Evolutionary conservation across 202 grass and related monocot species (phyloP).

Genomic region (Zizania palustris): DNA sequence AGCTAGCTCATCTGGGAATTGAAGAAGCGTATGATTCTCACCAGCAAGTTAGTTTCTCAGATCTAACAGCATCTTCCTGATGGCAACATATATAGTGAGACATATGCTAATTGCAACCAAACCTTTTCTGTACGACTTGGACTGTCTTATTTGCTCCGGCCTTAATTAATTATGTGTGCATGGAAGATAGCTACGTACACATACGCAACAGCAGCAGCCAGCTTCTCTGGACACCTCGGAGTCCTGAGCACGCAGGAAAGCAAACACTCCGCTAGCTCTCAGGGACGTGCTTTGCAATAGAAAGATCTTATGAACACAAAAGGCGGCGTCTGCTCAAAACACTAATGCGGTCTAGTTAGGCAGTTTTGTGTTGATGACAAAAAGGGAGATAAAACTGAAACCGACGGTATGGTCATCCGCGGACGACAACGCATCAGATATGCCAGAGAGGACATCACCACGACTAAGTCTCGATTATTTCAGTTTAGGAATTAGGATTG

Average conservation of each 20-base stretch:
- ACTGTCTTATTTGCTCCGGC: constrained; percentile 14
- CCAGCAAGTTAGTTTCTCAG: constrained; percentile 37
- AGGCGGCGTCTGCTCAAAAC: background rate
- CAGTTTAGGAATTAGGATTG: too few species aligned
- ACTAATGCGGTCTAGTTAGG: constrained; percentile 1
- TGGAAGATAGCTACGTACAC: constrained; percentile 19
- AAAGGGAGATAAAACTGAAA: constrained; percentile 7
- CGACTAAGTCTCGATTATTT: too few species aligned
- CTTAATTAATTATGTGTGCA: background rate
- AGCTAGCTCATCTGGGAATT: constrained; percentile 10
- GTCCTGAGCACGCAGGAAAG: constrained; percentile 15
- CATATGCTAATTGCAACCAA: constrained; percentile 32
- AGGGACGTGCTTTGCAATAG: background rate
- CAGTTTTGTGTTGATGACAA: constrained; percentile 27
- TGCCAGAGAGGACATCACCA: background rate
- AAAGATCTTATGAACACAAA: background rate
- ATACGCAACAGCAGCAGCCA: constrained; percentile 10
- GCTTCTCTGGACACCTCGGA: constrained; percentile 24
- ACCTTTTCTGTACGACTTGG: constrained; percentile 31
- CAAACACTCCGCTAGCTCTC: background rate
- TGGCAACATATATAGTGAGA: constrained; percentile 33
- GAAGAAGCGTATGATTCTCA: constrained; percentile 35
- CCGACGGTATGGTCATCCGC: constrained; percentile 43
- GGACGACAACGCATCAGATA: constrained; percentile 34
- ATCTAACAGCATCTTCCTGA: constrained; percentile 50